Percentiles rank a stretch among this genome's conserved stretches.
Conservation (phyloP, 345 rosid genomes). For the Heritiera fomes region DNA sequence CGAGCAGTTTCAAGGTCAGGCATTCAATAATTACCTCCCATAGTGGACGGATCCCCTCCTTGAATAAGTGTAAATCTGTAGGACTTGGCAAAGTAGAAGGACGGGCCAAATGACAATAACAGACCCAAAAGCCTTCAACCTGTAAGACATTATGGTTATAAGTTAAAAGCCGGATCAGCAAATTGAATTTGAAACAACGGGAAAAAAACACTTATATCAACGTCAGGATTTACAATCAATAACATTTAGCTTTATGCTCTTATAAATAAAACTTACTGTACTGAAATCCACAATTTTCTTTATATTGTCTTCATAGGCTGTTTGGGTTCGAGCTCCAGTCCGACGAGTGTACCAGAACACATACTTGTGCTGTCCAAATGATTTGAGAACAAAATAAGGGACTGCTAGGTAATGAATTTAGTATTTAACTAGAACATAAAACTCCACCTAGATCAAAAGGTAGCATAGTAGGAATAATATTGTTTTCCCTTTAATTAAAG, state of each 20-base stretch:
- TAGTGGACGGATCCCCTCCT: slow-evolving; percentile 87
- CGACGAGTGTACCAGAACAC: slow-evolving; percentile 97
- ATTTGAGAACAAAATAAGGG: slow-evolving; percentile 19
- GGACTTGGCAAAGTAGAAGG: slow-evolving; percentile 88
- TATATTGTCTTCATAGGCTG: slow-evolving; percentile 92
- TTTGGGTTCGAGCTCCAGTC: slow-evolving; percentile 78
- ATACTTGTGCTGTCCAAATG: slow-evolving; percentile 68
- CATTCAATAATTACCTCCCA: slow-evolving; percentile 76
- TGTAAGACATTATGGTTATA: slow-evolving; percentile 28
- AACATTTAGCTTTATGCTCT: neutral
- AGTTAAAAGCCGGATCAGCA: slow-evolving; percentile 12
- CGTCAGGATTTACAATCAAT: neutral
- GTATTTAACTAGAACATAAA: neutral
- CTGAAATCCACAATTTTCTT: slow-evolving; percentile 93
- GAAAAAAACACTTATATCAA: neutral
- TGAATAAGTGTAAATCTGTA: slow-evolving; percentile 78
- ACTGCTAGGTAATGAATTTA: neutral
- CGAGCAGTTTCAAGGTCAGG: slow-evolving; percentile 9
- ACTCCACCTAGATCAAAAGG: neutral
- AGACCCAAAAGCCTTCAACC: slow-evolving; percentile 93
- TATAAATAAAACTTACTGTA: slow-evolving; percentile 52
- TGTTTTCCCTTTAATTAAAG: neutral
- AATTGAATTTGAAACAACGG: neutral
- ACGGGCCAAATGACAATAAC: slow-evolving; percentile 90
- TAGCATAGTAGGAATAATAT: neutral